Evolutionary conservation across 2,329 filamentous ascomycete species (phyloP), one percentile per base, ranked within the genome.

Genomic region (Dothidotthia symphoricarpi): DNA sequence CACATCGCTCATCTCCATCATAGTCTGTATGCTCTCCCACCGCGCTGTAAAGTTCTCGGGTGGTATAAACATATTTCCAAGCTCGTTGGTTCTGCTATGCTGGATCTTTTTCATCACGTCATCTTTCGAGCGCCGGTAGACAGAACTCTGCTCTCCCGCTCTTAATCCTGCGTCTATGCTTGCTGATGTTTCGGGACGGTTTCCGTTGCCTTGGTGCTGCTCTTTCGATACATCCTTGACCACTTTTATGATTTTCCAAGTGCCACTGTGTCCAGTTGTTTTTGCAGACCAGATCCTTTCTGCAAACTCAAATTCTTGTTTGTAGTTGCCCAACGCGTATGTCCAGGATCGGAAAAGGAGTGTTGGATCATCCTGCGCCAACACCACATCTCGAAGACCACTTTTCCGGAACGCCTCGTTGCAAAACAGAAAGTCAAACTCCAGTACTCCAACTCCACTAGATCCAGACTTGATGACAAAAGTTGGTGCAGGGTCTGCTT

Each of bases 1-100:
- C n/a, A 64, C 57, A 35, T 63, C 61, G 22, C 47, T 59, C 61
- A 63, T 63, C 22, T 63, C 60, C 58, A 64, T 61, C 58, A 63
- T 64, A 0, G 47, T 55, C 25, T 59, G 54, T 10, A 64, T 34
- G 6, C 51, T 50, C 31, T 59, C 53, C 56, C 53, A 60, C 11
- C 52, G 47, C 2, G 53, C 55, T 13, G 33, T 39, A 5, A 58
- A 36, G 24, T 57, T 51, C 9, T 22, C 19, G 9, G 19, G 9
- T 3, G 41, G 39, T 6, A 29, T 45, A 3, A 50, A 48, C 2
- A 55, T 16, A 0, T 27, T 43, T 1, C 32, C 28, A 6, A 40
- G 17, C 15, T 45, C 34, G 1, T 39, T 14, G 3, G 24, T 19
- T 14, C 31, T 40, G 8, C 45, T 33, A 12, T 13, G 32, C 22